Conservation (phyloP, 371 early-diverging fungal species). For the Catenaria anguillulae region DNA sequence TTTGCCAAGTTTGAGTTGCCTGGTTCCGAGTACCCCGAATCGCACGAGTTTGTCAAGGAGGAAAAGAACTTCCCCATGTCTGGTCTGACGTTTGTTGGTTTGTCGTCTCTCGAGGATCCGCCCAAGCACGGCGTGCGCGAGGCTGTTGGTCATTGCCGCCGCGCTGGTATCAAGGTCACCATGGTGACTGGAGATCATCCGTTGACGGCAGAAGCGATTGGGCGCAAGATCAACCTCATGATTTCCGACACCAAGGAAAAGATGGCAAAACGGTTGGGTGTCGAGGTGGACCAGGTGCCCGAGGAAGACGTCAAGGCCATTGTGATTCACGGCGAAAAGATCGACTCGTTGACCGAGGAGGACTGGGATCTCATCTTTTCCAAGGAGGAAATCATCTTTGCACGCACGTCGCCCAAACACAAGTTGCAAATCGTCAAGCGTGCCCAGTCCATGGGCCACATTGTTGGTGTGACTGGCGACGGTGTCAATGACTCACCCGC, state of each 20-base stretch:
- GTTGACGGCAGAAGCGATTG: constrained; percentile 70
- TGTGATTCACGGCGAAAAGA: constrained; percentile 81
- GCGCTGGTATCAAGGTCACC: constrained; percentile 84
- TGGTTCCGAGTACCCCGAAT: constrained; percentile 45
- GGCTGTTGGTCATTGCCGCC: constrained; percentile 79
- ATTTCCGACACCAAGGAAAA: constrained; percentile 66
- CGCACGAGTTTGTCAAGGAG: constrained; percentile 54
- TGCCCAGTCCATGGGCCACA: constrained; percentile 67
- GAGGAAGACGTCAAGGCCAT: constrained; percentile 74
- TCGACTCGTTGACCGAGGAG: constrained; percentile 55
- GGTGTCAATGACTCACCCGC: constrained; percentile 82
- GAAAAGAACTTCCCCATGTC: constrained; percentile 53
- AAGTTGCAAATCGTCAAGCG: constrained; percentile 75
- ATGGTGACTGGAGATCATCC: constrained; percentile 97
- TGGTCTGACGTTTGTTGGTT: constrained; percentile 65
- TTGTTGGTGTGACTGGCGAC: constrained; percentile 88
- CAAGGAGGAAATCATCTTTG: constrained; percentile 81
- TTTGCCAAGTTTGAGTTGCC: constrained; percentile 63
- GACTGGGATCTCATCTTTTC: constrained; percentile 80
- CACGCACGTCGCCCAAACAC: constrained; percentile 78
- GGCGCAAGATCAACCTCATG: constrained; percentile 82
- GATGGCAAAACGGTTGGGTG: constrained; percentile 48
- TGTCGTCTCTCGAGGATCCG: constrained; percentile 79
- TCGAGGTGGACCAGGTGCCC: constrained; percentile 36
- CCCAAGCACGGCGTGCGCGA: constrained; percentile 94